Percentiles rank a stretch among this genome's conserved stretches.
Conservation (phyloP, 1,284 basidiomycete genomes). For the Rhodotorula sp. region DNA sequence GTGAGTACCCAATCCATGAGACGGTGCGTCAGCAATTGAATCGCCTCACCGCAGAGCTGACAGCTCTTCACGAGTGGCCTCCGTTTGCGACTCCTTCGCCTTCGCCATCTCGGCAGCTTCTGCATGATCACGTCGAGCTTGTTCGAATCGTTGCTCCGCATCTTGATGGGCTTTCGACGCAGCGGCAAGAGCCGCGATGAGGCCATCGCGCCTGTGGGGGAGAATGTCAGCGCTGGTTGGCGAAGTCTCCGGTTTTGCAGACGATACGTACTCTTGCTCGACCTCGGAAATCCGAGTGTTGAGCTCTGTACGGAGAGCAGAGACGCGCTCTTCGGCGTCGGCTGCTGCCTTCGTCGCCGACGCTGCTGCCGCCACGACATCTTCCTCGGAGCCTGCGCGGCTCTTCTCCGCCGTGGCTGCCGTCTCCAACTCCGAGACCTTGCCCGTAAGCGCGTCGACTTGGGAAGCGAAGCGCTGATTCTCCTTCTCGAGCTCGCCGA, state of each 20-base stretch:
- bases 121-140: not conserved
- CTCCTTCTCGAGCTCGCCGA: not conserved
- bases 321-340: slow-evolving; percentile 1
- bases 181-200: not conserved
- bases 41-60: not conserved
- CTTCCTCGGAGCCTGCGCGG: not conserved
- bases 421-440: not conserved
- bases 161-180: not conserved
- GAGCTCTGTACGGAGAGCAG: not conserved
- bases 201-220: not conserved
- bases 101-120: not conserved
- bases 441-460: not conserved
- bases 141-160: not conserved
- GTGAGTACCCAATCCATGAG: not conserved
- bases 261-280: not conserved
- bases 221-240: not conserved
- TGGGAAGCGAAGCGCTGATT: not conserved
- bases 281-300: not conserved
- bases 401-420: not conserved
- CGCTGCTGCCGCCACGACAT: not conserved
- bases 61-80: too few relatives aligned
- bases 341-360: not conserved
- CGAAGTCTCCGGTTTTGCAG: too few relatives aligned
- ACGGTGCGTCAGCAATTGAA: not conserved
- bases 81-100: too few relatives aligned